These are phyloP conservation scores for Oryza glaberrima DNA, from an alignment of 176 grass and related monocot species.

Conservation along the genomic window DNA sequence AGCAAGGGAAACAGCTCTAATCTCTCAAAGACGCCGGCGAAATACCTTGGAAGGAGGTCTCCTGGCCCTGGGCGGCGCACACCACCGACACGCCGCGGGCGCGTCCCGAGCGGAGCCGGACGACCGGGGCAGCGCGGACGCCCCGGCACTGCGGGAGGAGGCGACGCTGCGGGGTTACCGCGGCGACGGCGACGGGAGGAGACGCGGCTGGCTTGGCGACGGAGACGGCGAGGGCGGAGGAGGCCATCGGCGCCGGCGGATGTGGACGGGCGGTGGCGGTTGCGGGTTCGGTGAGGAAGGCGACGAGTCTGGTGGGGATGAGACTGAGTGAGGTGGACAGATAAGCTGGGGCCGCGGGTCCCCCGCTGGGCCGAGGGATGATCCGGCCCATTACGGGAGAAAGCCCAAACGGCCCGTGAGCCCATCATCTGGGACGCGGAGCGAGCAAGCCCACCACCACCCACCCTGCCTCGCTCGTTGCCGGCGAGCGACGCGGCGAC, in stretches of 20 bases:
- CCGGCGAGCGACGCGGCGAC: neutral
- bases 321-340: neutral
- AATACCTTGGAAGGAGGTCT: conserved; percentile 59
- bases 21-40: neutral
- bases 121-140: neutral
- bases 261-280: conserved; percentile 7
- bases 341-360: neutral
- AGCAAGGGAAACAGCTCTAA: neutral
- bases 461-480: neutral
- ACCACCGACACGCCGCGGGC: conserved; percentile 42
- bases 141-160: conserved; percentile 25
- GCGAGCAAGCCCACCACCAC: neutral
- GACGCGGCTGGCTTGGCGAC: conserved; percentile 19
- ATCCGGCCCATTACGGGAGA: neutral
- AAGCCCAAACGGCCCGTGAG: neutral
- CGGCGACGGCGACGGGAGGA: neutral
- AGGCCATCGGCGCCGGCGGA: conserved; percentile 42
- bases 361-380: neutral
- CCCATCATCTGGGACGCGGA: too few relatives aligned
- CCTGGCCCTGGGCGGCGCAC: conserved; percentile 61
- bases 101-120: neutral
- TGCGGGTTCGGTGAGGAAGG: conserved; percentile 4
- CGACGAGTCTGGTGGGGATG: neutral
- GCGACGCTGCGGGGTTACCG: neutral
- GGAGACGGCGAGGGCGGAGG: conserved; percentile 33